Conservation (phyloP, 75 land plant species). For the Pinus tabuliformis region DNA sequence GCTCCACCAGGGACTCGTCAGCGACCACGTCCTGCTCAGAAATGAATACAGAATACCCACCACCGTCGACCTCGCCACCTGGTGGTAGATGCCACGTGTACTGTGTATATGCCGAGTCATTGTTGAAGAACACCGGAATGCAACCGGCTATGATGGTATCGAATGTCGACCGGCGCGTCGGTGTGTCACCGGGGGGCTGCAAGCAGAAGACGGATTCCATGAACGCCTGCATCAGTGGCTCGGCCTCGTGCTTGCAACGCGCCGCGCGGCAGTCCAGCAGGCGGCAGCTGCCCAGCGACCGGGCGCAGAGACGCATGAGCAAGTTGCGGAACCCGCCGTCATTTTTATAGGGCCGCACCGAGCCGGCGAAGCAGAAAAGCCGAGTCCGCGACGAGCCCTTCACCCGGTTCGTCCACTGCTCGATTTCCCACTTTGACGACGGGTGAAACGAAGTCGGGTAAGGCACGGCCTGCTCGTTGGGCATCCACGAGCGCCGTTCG, state of each 20-base stretch:
- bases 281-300: neutral
- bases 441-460: constrained; percentile 12
- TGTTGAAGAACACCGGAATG: neutral
- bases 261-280: constrained; percentile 15
- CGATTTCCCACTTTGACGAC: neutral
- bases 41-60: neutral
- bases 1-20: neutral
- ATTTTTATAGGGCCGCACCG: too few species aligned
- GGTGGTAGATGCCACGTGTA: neutral
- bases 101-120: constrained; percentile 18
- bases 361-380: neutral
- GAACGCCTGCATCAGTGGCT: neutral
- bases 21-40: neutral
- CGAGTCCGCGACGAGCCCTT: neutral
- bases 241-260: constrained; percentile 25
- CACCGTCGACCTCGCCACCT: neutral
- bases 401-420: neutral
- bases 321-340: neutral
- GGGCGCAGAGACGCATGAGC: neutral
- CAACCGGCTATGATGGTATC: constrained; percentile 14
- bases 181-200: constrained; percentile 18
- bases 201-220: neutral
- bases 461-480: constrained; percentile 12
- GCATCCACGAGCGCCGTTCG: constrained; percentile 13
- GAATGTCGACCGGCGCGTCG: constrained; percentile 11